Conservation (phyloP, 495 filamentous ascomycete genomes). For the Penicillium pancosmium region DNA sequence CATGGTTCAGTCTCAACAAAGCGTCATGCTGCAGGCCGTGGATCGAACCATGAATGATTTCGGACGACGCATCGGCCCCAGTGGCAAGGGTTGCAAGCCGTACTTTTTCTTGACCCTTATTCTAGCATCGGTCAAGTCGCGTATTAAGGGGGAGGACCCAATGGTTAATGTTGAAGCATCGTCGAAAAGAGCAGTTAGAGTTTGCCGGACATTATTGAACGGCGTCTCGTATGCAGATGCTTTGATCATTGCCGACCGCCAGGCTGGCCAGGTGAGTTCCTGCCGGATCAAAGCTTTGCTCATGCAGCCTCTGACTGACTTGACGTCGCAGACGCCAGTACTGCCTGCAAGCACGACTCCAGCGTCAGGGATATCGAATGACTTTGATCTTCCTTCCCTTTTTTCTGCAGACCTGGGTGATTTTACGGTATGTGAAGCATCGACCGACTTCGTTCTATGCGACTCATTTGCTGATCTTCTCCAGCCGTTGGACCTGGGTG, state of each 20-base stretch:
- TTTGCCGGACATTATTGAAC: slow-evolving; percentile 29
- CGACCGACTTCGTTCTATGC: background rate
- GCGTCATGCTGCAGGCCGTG: slow-evolving; percentile 38
- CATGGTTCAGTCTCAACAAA: slow-evolving; percentile 42
- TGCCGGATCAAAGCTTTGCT: background rate
- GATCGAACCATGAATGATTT: slow-evolving; percentile 39
- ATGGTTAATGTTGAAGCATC: slow-evolving; percentile 29
- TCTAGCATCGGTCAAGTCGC: slow-evolving; percentile 38
- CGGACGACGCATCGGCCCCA: slow-evolving; percentile 29
- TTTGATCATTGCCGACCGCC: slow-evolving; percentile 18
- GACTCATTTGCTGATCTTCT: slow-evolving; percentile 20
- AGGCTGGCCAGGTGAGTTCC: slow-evolving; percentile 16
- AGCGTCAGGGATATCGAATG: slow-evolving; percentile 22
- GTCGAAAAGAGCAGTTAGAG: slow-evolving; percentile 26
- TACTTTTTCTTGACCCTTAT: slow-evolving; percentile 40
- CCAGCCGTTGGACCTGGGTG: slow-evolving; percentile 40
- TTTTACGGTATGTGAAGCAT: slow-evolving; percentile 32
- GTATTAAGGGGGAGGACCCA: slow-evolving; percentile 41
- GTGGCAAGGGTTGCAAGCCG: slow-evolving; percentile 39
- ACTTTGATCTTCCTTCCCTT: slow-evolving; percentile 34
- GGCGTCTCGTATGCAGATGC: slow-evolving; percentile 32
- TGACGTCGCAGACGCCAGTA: slow-evolving; percentile 8
- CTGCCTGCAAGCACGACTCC: slow-evolving; percentile 15
- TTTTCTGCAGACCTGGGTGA: slow-evolving; percentile 30
- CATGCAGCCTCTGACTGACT: slow-evolving; percentile 1